A percentile compares a stretch with the other conserved stretches of the same genome.
Conservation (phyloP, 805 yeast species). For the Myxozyma lipomycoides region DNA sequence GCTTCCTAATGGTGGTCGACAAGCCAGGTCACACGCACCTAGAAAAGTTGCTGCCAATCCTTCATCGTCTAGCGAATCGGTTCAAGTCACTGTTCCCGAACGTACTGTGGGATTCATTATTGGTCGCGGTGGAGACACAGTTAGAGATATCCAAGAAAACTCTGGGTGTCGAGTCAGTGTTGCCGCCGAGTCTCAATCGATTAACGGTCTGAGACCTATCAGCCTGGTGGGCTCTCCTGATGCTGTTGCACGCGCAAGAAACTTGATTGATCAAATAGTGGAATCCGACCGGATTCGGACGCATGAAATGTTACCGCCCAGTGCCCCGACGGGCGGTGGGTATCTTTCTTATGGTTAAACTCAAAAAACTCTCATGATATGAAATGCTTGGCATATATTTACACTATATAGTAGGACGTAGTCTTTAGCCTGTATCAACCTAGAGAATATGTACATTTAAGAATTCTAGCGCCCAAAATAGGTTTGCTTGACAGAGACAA, state of each 20-base stretch:
- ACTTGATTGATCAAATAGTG: constrained; percentile 8
- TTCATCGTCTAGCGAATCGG: neutral
- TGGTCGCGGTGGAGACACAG: constrained; percentile 20
- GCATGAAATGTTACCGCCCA: neutral
- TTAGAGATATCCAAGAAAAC: constrained; percentile 17
- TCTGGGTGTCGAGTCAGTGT: constrained; percentile 14
- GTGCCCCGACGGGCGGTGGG: neutral
- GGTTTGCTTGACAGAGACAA: constrained; percentile 85
- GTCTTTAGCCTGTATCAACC: neutral
- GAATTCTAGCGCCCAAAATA: constrained; percentile 47
- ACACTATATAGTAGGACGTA: neutral
- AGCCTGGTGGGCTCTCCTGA: constrained; percentile 11
- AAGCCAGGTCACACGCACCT: neutral
- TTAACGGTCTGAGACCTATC: constrained; percentile 12
- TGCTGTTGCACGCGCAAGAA: constrained; percentile 2
- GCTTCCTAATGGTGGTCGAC: constrained; percentile 13
- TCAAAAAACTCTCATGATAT: neutral
- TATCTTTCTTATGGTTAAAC: neutral
- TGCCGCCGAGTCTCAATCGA: constrained; percentile 4
- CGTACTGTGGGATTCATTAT: constrained; percentile 14
- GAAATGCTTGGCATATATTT: neutral
- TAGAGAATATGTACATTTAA: neutral
- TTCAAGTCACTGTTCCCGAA: constrained; percentile 8
- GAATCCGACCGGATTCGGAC: constrained; percentile 2
- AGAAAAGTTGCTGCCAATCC: neutral